Evolutionary conservation across 2,329 filamentous ascomycete genomes (phyloP).

Genomic region (Mollisiaceae sp.): DNA sequence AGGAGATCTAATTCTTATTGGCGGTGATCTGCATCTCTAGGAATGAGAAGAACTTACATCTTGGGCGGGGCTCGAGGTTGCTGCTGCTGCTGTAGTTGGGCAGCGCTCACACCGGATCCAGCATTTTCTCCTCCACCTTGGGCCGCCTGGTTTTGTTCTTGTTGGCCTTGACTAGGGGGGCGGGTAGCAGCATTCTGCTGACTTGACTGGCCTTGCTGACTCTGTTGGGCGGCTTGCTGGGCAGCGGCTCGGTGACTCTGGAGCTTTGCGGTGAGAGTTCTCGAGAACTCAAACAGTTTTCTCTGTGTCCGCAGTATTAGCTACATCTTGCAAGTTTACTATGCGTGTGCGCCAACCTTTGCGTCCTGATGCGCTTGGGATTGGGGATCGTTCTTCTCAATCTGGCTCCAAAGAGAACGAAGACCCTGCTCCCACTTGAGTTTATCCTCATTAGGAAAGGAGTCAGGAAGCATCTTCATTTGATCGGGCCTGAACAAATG

Average conservation of each 20-base stretch:
- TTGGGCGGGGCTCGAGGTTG: slow-evolving; percentile 27
- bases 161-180: slow-evolving; percentile 31
- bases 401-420: slow-evolving; percentile 52
- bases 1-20: slow-evolving; percentile 16
- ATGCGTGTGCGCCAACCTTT: slow-evolving; percentile 54
- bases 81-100: too few relatives aligned
- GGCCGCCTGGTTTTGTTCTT: slow-evolving; percentile 20
- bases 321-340: slow-evolving; percentile 51
- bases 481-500: slow-evolving; percentile 40
- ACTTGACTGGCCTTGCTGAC: slow-evolving; percentile 22
- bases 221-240: slow-evolving; percentile 25
- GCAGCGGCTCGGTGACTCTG: slow-evolving; percentile 40
- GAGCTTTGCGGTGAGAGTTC: slow-evolving; percentile 60
- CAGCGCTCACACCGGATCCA: slow-evolving; percentile 2
- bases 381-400: slow-evolving; percentile 55
- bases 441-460: slow-evolving; percentile 59
- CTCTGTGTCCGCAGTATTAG: slow-evolving; percentile 39
- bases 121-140: slow-evolving; percentile 27
- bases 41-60: slow-evolving; percentile 13
- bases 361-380: slow-evolving; percentile 56
- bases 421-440: slow-evolving; percentile 64
- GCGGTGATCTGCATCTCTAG: too few relatives aligned
- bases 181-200: slow-evolving; percentile 10
- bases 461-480: slow-evolving; percentile 40
- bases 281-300: slow-evolving; percentile 66